Percentiles rank a stretch among this genome's conserved stretches.
These are phyloP conservation scores for Cyathus olla DNA, from an alignment of 1,284 basidiomycete genomes.

Conservation along the genomic window DNA sequence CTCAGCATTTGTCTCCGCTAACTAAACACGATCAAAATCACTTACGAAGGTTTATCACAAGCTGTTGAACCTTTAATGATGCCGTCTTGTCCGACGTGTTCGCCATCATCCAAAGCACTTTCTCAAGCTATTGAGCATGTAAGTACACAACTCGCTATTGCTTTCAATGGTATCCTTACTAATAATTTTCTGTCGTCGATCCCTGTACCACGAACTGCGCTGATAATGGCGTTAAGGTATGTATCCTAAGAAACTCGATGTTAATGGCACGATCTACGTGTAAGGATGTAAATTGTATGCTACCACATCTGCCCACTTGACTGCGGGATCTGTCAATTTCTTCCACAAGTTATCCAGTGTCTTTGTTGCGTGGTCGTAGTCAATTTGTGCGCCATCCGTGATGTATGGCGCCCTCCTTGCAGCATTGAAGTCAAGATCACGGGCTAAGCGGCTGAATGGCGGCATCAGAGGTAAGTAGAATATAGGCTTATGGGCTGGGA, in stretches of 20 bases:
- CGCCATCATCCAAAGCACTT: conserved; percentile 65
- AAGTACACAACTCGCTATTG: background rate
- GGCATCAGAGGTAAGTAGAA: background rate
- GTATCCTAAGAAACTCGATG: conserved; percentile 49
- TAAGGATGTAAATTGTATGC: conserved; percentile 7
- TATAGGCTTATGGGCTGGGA: background rate
- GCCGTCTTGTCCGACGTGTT: conserved; percentile 47
- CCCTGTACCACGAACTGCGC: conserved; percentile 50
- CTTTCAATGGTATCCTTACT: conserved; percentile 41
- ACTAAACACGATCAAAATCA: conserved; percentile 8
- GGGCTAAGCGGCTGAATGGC: background rate
- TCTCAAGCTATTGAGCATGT: conserved; percentile 58
- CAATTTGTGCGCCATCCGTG: conserved; percentile 36
- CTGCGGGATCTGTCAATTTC: conserved; percentile 28
- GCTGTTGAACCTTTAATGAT: conserved; percentile 54
- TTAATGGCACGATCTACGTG: background rate
- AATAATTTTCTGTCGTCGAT: conserved; percentile 70
- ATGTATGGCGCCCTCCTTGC: conserved; percentile 34
- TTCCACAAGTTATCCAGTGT: conserved; percentile 21
- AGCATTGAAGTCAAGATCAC: conserved; percentile 18
- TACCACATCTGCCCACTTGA: conserved; percentile 43
- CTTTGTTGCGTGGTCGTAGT: conserved; percentile 22
- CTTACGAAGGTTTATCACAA: conserved; percentile 63
- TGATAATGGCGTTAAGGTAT: conserved; percentile 58
- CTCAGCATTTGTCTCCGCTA: conserved; percentile 15